These are phyloP conservation scores for Cochlearia excelsa DNA, from an alignment of 345 rosid species.

Conservation along the genomic window DNA sequence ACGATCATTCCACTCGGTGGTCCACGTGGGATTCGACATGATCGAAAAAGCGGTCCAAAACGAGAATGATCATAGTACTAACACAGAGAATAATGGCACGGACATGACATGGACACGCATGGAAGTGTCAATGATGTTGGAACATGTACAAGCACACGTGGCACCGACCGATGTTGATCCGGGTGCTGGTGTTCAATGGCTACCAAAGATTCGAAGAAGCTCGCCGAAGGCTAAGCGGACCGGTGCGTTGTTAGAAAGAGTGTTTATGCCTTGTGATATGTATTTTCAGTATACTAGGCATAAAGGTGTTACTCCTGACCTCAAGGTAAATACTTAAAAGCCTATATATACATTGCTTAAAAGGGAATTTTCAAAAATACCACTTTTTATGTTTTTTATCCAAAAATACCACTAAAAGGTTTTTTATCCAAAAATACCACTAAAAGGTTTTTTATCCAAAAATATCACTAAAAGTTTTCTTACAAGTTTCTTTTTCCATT, in stretches of 20 bases:
- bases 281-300: conserved; percentile 88
- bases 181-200: conserved; percentile 99
- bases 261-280: conserved; percentile 99
- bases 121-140: conserved; percentile 96
- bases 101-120: conserved; percentile 89
- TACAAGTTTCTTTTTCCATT: no score
- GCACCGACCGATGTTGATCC: conserved; percentile 99
- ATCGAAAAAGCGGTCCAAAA: conserved; percentile 71
- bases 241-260: conserved; percentile 96
- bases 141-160: conserved; percentile 98
- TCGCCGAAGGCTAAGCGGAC: conserved; percentile 95
- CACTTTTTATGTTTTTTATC: no score
- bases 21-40: conserved; percentile 75
- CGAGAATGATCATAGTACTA: conserved; percentile 50
- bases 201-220: conserved; percentile 71
- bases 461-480: no score
- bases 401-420: no score
- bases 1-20: conserved; percentile 80
- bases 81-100: conserved; percentile 51
- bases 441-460: no score
- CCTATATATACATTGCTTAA: background rate
- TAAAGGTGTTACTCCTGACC: conserved; percentile 93
- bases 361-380: no score
- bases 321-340: conserved; percentile 61
- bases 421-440: no score